Base-by-base conservation (phyloP, 306 rosid genomes). In the Echinosophora koreensis region DNA sequence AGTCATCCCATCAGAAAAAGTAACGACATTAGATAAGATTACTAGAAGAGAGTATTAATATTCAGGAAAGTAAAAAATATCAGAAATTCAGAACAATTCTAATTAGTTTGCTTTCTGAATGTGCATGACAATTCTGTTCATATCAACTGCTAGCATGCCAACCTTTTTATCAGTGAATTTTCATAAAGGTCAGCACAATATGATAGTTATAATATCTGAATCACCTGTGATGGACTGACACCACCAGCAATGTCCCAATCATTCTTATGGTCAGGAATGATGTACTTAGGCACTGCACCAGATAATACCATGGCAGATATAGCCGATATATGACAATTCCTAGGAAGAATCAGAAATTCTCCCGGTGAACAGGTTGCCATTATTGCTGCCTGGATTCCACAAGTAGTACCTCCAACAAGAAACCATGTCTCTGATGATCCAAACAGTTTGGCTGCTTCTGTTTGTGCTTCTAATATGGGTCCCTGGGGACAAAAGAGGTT, bases 381-480 rank as follows among this genome's bases (percentile, higher is more conserved):
- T 42, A 86, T 84, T 7, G 96, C 94, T 11, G 98, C 93, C 83
- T 94, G 97, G 71, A 91, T 89, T 69, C 97, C 98, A 79, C 94
- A 94, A 12, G 98, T 94, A 50, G 96, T 86, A 32, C 98, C 98
- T 44, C 97, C 98, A 39, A 94, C 96, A 39, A 94, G 97, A 74
- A 94, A 94, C 98, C 98, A 94, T 62, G 97, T 91, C 71, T 91
- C 74, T 57, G 79, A 82, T 2, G 98, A 84, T 46, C 96, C 94
- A 78, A 94, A 92, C 75, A 94, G 77, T 78, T 87, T 81, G 54
- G 97, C 89, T 62, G 98, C 98, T 84, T 86, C 77, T 68, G 42
- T 81, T 68, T 94, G 97, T 70, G 98, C 98, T 62, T 90, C 89
- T 46, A 92, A 84, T 84, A 92, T 90, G 3, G 98, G 96, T 0